Percentiles rank a stretch among this genome's conserved stretches.
Evolutionary conservation across 2,329 filamentous ascomycete species (phyloP).

Genomic region (Arachnopeziza araneosa): DNA sequence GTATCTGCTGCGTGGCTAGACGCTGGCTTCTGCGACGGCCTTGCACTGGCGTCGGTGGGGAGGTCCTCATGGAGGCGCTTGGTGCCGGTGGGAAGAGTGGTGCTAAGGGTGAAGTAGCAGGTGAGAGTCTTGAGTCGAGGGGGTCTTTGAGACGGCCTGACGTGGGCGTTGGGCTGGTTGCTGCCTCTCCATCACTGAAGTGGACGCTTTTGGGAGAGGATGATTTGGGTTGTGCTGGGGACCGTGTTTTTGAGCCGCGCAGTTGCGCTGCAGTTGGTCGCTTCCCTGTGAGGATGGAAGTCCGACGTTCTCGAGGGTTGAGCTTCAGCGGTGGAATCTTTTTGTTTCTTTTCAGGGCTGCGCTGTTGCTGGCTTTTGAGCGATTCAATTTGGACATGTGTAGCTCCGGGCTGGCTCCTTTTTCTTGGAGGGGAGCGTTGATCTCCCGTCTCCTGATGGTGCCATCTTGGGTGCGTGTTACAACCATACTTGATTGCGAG

Average conservation of each 20-base stretch:
- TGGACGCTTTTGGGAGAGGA: not conserved
- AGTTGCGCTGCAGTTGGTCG: not conserved
- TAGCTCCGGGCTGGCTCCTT: not conserved
- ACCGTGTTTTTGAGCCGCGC: not conserved
- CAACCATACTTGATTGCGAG: conserved; percentile 3
- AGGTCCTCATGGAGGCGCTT: not conserved
- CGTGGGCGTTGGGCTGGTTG: not conserved
- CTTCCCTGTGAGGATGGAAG: not conserved
- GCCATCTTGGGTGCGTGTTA: conserved; percentile 7
- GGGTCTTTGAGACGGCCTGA: not conserved
- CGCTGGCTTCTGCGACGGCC: not conserved
- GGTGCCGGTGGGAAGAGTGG: not conserved
- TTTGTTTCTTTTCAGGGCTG: not conserved
- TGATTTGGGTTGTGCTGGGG: not conserved
- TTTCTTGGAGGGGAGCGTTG: not conserved
- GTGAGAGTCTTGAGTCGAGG: not conserved
- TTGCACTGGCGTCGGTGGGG: not conserved
- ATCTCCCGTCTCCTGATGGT: not conserved
- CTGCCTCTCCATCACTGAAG: not conserved
- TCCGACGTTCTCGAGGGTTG: not conserved
- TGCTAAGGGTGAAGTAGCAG: not conserved
- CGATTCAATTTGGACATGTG: not conserved
- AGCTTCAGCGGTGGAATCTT: conserved; percentile 1
- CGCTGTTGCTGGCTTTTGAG: not conserved
- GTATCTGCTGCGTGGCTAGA: not conserved